phyloP scores from a whole-genome alignment of 495 filamentous ascomycete species.

The Lepraria neglecta region DNA sequence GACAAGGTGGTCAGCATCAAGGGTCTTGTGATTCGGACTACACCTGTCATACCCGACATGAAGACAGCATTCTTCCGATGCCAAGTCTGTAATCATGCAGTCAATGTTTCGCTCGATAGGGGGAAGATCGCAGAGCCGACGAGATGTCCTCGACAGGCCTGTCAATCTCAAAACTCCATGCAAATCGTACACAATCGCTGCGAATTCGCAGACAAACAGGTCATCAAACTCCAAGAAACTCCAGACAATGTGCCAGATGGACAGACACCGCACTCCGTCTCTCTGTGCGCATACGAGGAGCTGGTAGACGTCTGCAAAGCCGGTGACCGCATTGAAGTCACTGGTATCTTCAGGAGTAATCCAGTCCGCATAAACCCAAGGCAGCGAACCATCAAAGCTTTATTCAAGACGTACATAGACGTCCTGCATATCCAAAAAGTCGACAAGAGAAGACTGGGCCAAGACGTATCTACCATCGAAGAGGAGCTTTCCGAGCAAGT shows the following conservation, averaged over 20 bases:
- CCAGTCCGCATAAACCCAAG: conserved; percentile 93
- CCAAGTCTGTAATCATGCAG: conserved; percentile 81
- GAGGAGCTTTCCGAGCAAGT: conserved; percentile 72
- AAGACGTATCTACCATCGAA: conserved; percentile 84
- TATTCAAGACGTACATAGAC: conserved; percentile 98
- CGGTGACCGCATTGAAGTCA: conserved; percentile 92
- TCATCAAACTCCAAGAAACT: conserved; percentile 97
- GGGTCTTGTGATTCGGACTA: conserved; percentile 91
- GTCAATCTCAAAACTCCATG: conserved; percentile 87
- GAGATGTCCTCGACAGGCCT: conserved; percentile 76
- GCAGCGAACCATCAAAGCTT: conserved; percentile 81
- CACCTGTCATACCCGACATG: conserved; percentile 97
- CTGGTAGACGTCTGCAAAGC: conserved; percentile 96
- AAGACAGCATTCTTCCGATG: conserved; percentile 96
- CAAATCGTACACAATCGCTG: conserved; percentile 97
- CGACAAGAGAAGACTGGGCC: conserved; percentile 86
- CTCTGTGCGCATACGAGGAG: conserved; percentile 93
- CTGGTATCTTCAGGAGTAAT: conserved; percentile 91
- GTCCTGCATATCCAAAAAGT: conserved; percentile 93
- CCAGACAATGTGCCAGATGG: conserved; percentile 90
- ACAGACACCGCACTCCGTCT: conserved; percentile 97
- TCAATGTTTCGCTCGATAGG: conserved; percentile 85
- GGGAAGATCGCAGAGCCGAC: conserved; percentile 95
- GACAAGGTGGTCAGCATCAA: conserved; percentile 96
- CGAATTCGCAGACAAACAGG: conserved; percentile 91